phyloP scores from a whole-genome alignment of 2,329 filamentous ascomycete species.

The Nannizziopsis barbatae region DNA sequence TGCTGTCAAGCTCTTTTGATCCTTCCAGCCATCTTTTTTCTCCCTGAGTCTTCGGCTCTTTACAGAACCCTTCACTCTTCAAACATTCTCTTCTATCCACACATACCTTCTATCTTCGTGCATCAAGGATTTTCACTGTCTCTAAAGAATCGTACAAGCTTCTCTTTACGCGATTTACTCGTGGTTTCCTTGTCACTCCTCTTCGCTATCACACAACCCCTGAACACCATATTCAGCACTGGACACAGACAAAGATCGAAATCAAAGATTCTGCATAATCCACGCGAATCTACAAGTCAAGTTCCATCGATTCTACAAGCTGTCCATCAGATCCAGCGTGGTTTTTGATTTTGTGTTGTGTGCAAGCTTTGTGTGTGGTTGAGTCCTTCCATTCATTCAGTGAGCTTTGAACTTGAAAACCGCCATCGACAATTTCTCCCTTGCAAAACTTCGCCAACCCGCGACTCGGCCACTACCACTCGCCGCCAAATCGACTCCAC shows the following conservation, averaged over 20 bases:
- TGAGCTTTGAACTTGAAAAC: neutral
- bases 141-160: neutral
- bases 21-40: neutral
- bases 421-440: constrained; percentile 7
- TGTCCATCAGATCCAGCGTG: neutral
- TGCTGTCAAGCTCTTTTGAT: neutral
- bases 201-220: neutral
- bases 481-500: constrained; percentile 25
- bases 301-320: neutral
- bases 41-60: neutral
- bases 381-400: neutral
- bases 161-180: neutral
- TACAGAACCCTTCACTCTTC: no score
- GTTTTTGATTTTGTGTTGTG: constrained; percentile 2
- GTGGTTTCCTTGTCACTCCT: neutral
- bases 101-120: neutral
- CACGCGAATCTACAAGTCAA: neutral
- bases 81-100: neutral
- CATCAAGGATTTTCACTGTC: neutral
- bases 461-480: constrained; percentile 18
- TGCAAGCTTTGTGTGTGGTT: neutral
- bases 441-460: constrained; percentile 13
- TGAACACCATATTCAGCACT: constrained; percentile 1
- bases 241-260: neutral
- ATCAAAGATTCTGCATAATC: constrained; percentile 1